Evolutionary conservation across 1,284 basidiomycete species (phyloP), one percentile per base, ranked within the genome.

Genomic region (Earliella scabrosa): DNA sequence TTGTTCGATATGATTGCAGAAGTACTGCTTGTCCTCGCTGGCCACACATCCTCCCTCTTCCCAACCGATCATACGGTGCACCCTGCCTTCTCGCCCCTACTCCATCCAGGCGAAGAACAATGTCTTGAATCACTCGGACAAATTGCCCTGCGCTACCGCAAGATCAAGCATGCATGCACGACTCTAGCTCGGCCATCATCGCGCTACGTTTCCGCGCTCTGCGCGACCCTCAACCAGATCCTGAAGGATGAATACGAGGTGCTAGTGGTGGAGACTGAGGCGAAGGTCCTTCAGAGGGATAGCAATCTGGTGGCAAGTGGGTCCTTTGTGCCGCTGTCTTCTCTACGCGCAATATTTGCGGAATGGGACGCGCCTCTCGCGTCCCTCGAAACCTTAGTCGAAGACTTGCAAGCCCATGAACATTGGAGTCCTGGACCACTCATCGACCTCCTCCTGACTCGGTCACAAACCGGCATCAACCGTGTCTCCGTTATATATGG

Each of bases 71-170:
- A 84, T 58, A 74, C 77, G 14, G 68, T 93, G 13, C 79, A 89
- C 48, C 82, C 88, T 2, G 79, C 86, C 0, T 88, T 94, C 63
- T 70, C 78, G 2, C 77, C 85, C 10, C 83, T 93, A 18, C 81
- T 95, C 1, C 93, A 95, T 68, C 93, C 93, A 1, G 93, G 93
- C 2, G 93, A 95, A 71, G 81, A 87, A 50, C 84, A 93, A 68
- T 88, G 87, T 58, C 79, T 95, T 24, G 86, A 91, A 66, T 81
- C 83, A 4, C 82, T 95, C 2, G 89, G 82, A 2, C 77, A 80
- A 36, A 84, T 94, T 41, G 92, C 91, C 0, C 79, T 76, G 34
- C 82, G 86, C 26, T 95, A 94, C 71, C 77, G 82, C 58, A 85
- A 77, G 52, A 85, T 95, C 66, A 88, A 87, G 68, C 65, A 73